Evolutionary conservation across 2,329 filamentous ascomycete genomes (phyloP), one percentile per base, ranked within the genome.

Genomic region (Pestalotiopsis sp.): DNA sequence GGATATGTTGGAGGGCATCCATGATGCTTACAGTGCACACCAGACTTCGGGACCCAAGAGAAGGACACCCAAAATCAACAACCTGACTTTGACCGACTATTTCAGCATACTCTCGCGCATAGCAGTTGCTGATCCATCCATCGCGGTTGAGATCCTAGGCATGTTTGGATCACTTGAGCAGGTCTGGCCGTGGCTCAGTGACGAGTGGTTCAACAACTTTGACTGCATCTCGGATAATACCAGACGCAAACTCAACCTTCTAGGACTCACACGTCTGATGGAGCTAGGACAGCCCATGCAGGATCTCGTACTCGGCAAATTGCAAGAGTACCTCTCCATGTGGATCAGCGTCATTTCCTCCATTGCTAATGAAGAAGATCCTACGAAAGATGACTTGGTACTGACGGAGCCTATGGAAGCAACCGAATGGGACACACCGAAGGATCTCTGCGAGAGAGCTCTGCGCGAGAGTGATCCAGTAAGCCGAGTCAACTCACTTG

Each of bases 41-140:
- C 91, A 97, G 78, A 93, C 92, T 0, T 93, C 92, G 0, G 95
- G 96, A 0, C 95, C 95, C 0, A 92, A 93, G 75, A 87, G 87
- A 31, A 92, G 87, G 72, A 85, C 89, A 23, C 87, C 90, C 56
- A 88, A 89, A 38, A 87, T 98, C 41, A 91, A 92, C 73, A 89
- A 90, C 13, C 86, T 94, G 12, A 91, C 93, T 0, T 90, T 97
- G 76, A 92, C 92, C 0, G 93, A 97, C 77, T 97, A 97, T 78
- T 92, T 97, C 76, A 88, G 90, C 4, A 90, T 98, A 2, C 85
- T 99, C 2, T 91, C 93, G 2, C 91, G 95, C 1, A 86, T 98
- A 17, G 89, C 91, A 0, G 82, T 97, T 2, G 90, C 91, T 0
- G 92, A 92, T 49, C 93, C 95, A 0, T 80, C 81, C 2, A 83